These are phyloP conservation scores for Corylus americana DNA, from an alignment of 306 rosid genomes.

Conservation along the genomic window DNA sequence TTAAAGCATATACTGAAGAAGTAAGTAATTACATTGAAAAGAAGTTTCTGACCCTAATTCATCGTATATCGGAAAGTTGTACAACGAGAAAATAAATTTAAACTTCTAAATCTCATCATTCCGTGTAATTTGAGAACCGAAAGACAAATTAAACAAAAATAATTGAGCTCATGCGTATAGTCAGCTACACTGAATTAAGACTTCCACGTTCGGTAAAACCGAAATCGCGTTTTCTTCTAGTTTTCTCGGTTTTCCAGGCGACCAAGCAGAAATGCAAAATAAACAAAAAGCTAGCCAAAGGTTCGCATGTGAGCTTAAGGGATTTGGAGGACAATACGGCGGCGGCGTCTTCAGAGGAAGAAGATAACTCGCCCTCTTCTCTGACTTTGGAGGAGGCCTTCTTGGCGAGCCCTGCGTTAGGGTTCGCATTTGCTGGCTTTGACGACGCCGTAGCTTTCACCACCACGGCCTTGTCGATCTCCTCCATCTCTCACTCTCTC, in stretches of 20 bases:
- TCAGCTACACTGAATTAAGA: not conserved
- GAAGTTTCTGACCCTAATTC: not conserved
- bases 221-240: not conserved
- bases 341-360: slow-evolving; percentile 53
- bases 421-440: slow-evolving; percentile 20
- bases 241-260: not conserved
- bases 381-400: slow-evolving; percentile 41
- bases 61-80: not conserved
- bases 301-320: slow-evolving; percentile 11
- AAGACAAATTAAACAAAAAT: not conserved
- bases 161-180: not conserved
- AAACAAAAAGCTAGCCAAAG: not conserved
- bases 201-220: not conserved
- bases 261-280: slow-evolving; percentile 10
- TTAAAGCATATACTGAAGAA: not conserved
- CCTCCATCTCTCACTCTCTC: slow-evolving; percentile 32
- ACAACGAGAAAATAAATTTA: not conserved
- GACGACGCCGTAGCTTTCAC: slow-evolving; percentile 29
- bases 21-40: not conserved
- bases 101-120: not conserved
- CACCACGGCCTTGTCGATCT: slow-evolving; percentile 28
- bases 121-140: no score
- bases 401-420: slow-evolving; percentile 20
- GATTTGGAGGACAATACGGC: slow-evolving; percentile 38
- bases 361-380: slow-evolving; percentile 92